phyloP scores from a whole-genome alignment of 345 rosid genomes.

The Populus euphratica region DNA sequence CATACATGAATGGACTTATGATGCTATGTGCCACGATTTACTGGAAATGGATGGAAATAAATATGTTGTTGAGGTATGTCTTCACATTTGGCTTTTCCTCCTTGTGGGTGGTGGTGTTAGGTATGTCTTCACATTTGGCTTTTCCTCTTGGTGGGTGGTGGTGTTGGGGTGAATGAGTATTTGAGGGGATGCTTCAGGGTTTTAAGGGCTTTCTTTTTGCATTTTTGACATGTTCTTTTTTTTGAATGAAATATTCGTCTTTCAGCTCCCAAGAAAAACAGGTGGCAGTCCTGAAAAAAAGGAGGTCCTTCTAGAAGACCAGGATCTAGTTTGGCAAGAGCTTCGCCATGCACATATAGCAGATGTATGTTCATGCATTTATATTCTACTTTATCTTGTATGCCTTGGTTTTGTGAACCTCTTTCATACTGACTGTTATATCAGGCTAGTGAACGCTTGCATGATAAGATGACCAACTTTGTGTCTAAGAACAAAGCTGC shows the following conservation, averaged over 20 bases:
- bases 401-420: constrained; percentile 9
- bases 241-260: constrained; percentile 10
- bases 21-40: constrained; percentile 97
- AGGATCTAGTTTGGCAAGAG: constrained; percentile 92
- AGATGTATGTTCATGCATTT: constrained; percentile 50
- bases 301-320: constrained; percentile 75
- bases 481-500: constrained; percentile 91
- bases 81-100: constrained; percentile 6
- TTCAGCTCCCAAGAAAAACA: constrained; percentile 72
- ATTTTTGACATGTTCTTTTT: not conserved
- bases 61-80: constrained; percentile 60
- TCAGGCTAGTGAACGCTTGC: constrained; percentile 93
- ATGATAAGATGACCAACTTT: constrained; percentile 82
- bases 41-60: constrained; percentile 89
- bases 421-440: constrained; percentile 18
- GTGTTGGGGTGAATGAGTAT: not conserved
- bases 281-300: constrained; percentile 68
- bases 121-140: constrained; percentile 29
- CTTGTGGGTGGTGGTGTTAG: too few species aligned
- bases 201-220: not conserved
- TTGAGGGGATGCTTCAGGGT: not conserved
- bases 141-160: not conserved
- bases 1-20: constrained; percentile 98
- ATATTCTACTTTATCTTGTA: constrained; percentile 15
- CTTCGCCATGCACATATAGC: constrained; percentile 92